Percentiles rank a stretch among this genome's conserved stretches.
Evolutionary conservation across 495 filamentous ascomycete species (phyloP).

Genomic region (Beverwykella pulmonaria): DNA sequence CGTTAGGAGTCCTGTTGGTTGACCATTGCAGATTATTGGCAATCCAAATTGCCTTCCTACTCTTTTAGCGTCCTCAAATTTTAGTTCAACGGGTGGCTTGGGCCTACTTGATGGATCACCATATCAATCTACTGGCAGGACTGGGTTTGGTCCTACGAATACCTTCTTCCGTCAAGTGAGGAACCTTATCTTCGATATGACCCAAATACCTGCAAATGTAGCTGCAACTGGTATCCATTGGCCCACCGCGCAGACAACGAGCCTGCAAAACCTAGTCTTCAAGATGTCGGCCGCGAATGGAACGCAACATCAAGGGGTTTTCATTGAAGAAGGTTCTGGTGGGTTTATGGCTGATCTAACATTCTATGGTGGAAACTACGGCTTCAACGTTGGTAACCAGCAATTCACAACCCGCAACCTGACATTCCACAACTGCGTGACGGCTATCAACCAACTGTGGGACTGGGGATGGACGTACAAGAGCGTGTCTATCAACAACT

Average conservation of each 20-base stretch:
- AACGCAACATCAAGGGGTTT: constrained; percentile 85
- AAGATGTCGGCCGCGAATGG: constrained; percentile 65
- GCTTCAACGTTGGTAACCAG: constrained; percentile 70
- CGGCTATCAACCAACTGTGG: constrained; percentile 63
- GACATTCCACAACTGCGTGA: constrained; percentile 63
- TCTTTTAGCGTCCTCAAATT: constrained; percentile 65
- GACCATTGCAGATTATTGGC: constrained; percentile 37
- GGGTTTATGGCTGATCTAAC: constrained; percentile 66
- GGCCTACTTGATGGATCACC: constrained; percentile 61
- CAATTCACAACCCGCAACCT: constrained; percentile 81
- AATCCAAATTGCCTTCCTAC: constrained; percentile 66
- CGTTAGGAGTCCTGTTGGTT: not conserved
- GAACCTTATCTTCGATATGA: constrained; percentile 77
- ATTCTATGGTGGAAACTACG: constrained; percentile 73
- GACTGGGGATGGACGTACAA: constrained; percentile 63
- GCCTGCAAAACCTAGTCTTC: constrained; percentile 78
- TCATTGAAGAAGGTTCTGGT: constrained; percentile 75
- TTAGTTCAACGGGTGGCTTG: constrained; percentile 54
- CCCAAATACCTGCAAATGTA: constrained; percentile 56
- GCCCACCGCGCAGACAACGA: constrained; percentile 70
- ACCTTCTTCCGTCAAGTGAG: constrained; percentile 78
- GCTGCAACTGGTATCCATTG: constrained; percentile 73
- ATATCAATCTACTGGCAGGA: constrained; percentile 33
- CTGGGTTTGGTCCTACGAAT: constrained; percentile 58
- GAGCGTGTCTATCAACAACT: constrained; percentile 45